phyloP scores from a whole-genome alignment of 768 basidiomycete genomes.

The Lactarius sanguifluus region DNA sequence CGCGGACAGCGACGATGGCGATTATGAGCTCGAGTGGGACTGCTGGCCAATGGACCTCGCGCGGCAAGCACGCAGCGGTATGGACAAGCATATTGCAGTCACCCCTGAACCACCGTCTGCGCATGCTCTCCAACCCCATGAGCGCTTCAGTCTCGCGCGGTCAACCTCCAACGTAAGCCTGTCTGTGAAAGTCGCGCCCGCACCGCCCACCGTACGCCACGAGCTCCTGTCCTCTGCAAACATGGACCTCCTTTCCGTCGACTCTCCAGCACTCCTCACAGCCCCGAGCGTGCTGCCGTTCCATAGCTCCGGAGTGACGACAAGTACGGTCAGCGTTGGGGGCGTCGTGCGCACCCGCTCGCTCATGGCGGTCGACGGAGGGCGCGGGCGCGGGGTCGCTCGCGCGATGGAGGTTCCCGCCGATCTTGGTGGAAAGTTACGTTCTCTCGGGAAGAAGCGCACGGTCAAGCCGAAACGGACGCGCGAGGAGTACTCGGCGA shows the following conservation, averaged over 20 bases:
- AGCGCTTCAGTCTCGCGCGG: not conserved
- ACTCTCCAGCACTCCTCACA: conserved; percentile 27
- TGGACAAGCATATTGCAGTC: conserved; percentile 1
- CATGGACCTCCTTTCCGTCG: conserved; percentile 21
- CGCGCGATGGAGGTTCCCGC: conserved; percentile 24
- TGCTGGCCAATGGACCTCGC: conserved; percentile 31
- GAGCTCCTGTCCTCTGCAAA: conserved; percentile 7
- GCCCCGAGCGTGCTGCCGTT: conserved; percentile 26
- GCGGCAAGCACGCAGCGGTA: conserved; percentile 20
- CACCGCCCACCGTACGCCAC: conserved; percentile 2
- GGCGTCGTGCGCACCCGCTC: conserved; percentile 30
- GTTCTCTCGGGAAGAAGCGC: not conserved
- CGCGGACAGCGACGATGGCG: conserved; percentile 19
- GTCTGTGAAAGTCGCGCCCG: conserved; percentile 1
- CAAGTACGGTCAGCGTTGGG: conserved; percentile 28
- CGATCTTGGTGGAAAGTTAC: not conserved
- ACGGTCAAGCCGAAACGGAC: conserved; percentile 1
- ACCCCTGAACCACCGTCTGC: not conserved
- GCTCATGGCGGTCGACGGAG: conserved; percentile 18
- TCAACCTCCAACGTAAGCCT: conserved; percentile 15
- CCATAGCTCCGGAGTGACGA: conserved; percentile 27
- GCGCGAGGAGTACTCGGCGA: conserved; percentile 8
- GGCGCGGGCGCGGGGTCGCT: conserved; percentile 27
- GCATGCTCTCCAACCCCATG: not conserved
- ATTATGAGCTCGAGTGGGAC: conserved; percentile 33